Base-by-base conservation (phyloP, 1,284 basidiomycete genomes). In the Irpex lacteus region DNA sequence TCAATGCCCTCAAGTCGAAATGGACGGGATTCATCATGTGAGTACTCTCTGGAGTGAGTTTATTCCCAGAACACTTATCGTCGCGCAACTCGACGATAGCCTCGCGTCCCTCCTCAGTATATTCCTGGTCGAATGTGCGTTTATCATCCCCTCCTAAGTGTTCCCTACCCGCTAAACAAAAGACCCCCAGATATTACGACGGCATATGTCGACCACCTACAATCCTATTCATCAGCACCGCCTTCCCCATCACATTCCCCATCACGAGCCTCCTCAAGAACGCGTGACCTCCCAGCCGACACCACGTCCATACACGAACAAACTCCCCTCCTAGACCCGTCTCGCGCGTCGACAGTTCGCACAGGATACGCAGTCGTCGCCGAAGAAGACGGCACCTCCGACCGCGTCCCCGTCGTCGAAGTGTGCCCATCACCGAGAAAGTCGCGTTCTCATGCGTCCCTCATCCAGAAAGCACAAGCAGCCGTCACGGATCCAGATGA, bases 81-180 rank as follows among this genome's bases (percentile, higher is more conserved):
- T 59, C 52, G 26, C 38, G 13, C 40, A 36, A 32, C 60, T 21
- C 13, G 7, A 47, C 11, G 5, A 21, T 65, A 92, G 91, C 15
- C 74, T 92, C 13, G 75, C 74, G 26, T 89, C 90, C 0, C 73
- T 93, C 7, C 74, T 92, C 40, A 70, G 79, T 11, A 92, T 93
- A 58, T 93, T 93, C 73, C 74, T 91, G 7, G 75, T 93, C 37
- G 91, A 93, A 84, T 93, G 91, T 88, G 72, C 55, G 88, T 78
- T 4, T 40, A 9, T 4, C 13, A 53, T 21, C 9, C 59, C 2
- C 0, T 5, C 11, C 37, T 36, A 36, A 1, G 13, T 11, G 18
- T 26, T 4, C 44, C 44, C 61, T 40, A 58, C 9, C 52, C 61
- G n/a, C 40, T 47, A 38, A 15, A 60, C 59, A 49, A 7, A 59